Evolutionary conservation across 2,329 filamentous ascomycete genomes (phyloP), one percentile per base, ranked within the genome.

Genomic region (Talaromyces albobiverticillius): DNA sequence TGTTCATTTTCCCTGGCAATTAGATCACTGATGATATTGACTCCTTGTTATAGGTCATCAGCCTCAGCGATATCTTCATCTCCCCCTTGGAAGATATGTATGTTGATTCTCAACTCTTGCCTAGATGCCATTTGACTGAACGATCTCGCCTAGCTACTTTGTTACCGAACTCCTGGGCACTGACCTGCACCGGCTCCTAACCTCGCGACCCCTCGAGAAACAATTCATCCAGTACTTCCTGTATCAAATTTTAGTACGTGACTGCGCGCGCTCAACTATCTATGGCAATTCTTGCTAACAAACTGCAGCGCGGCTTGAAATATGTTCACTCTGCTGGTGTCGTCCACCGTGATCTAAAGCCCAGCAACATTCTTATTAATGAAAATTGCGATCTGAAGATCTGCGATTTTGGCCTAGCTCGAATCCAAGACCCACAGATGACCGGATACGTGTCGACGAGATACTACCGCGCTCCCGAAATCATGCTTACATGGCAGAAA

Each of bases 401-500:
- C 73, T 99, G 94, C 81, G 94, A 99, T 72, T 99, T 99, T 67
- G 94, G 94, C 62, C 82, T 99, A 57, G 94, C 94, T 51, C 90
- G 94, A 73, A 96, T 99, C 66, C 94, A 99, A 73, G 94, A 99
- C 69, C 94, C 94, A 32, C 94, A 99, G 76, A 99, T 99, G 94
- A 99, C 94, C 40, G 94, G 94, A 64, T 99, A 99, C 70, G 94
- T 99, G 57, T 97, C 94, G 46, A 99, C 94, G 59, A 83, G 94
- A 80, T 99, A 99, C 81, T 99, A 99, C 82, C 87, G 94, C 67
- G 94, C 94, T 8, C 94, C 94, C 16, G 94, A 99, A 76, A 99
- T 99, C 71, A 99, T 99, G 94, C 90, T 99, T 70, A 97, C 94
- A 61, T 99, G 94, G 94, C 94, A 99, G 80, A 99, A 99, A 79